Percentiles rank a stretch among this genome's conserved stretches.
Evolutionary conservation across 306 rosid genomes (phyloP).

Genomic region (Quercus bicolor): DNA sequence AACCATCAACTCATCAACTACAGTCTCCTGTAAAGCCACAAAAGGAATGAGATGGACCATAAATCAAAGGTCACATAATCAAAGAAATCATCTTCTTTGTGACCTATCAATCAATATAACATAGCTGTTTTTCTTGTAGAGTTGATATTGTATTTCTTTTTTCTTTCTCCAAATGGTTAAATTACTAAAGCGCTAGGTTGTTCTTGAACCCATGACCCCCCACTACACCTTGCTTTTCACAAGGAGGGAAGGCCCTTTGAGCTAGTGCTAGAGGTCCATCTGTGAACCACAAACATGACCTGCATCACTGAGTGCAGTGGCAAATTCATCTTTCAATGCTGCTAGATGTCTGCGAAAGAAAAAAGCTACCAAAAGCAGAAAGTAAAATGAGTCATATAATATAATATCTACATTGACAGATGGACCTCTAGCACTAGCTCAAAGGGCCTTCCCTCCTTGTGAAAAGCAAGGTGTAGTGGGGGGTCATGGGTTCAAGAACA

Average conservation of each 20-base stretch:
- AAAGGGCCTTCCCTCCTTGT: no score
- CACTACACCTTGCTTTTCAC: no score
- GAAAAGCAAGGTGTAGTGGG: no score
- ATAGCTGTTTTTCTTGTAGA: neutral
- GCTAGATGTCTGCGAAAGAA: conserved; percentile 24
- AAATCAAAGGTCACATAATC: neutral
- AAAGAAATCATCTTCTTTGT: neutral
- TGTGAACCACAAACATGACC: conserved; percentile 23
- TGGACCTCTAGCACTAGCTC: no score
- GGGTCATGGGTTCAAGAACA: no score
- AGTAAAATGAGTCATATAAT: neutral
- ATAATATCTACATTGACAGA: neutral
- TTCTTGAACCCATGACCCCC: no score
- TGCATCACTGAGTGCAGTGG: conserved; percentile 21
- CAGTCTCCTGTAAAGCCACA: conserved; percentile 19
- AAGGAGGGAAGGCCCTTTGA: no score
- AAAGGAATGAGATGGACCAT: neutral
- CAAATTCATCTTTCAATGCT: conserved; percentile 22
- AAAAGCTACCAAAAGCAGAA: neutral
- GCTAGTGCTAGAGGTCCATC: neutral
- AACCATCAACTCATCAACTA: conserved; percentile 20
- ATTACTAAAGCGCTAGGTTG: no score
- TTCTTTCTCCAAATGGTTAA: no score
- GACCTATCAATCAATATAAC: neutral
- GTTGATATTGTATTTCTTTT: neutral